phyloP scores from a whole-genome alignment of 768 basidiomycete genomes.

The Leucosporidium yakuticum region DNA sequence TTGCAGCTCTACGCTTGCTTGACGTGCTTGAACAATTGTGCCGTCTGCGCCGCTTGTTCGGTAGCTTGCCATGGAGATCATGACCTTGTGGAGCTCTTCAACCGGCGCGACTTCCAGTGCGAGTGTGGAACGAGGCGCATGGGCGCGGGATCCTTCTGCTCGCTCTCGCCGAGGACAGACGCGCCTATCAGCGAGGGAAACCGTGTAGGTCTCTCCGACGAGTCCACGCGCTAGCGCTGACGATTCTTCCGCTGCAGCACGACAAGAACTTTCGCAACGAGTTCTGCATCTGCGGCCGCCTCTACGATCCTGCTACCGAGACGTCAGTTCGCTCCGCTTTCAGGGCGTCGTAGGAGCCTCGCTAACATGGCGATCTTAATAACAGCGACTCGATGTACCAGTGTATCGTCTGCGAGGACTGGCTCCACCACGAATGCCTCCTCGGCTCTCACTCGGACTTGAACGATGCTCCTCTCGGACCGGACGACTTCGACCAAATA shows the following conservation, averaged over 20 bases:
- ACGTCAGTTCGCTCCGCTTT: slow-evolving; percentile 8
- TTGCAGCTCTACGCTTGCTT: slow-evolving; percentile 26
- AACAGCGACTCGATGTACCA: slow-evolving; percentile 13
- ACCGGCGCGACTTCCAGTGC: slow-evolving; percentile 36
- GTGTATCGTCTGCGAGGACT: slow-evolving; percentile 35
- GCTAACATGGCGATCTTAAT: not conserved
- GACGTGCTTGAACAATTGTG: slow-evolving; percentile 27
- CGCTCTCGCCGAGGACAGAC: slow-evolving; percentile 20
- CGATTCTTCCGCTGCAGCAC: slow-evolving; percentile 5
- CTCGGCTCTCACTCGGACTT: slow-evolving; percentile 26
- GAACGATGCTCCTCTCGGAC: slow-evolving; percentile 1
- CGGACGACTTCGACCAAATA: slow-evolving; percentile 33
- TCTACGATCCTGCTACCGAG: slow-evolving; percentile 38
- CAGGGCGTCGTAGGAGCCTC: not conserved
- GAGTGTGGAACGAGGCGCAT: slow-evolving; percentile 37
- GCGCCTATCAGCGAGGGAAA: slow-evolving; percentile 23
- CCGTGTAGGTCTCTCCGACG: not conserved
- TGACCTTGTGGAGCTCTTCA: slow-evolving; percentile 40
- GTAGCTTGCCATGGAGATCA: slow-evolving; percentile 36
- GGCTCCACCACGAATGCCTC: slow-evolving; percentile 34
- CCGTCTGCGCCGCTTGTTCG: slow-evolving; percentile 34
- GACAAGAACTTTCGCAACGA: slow-evolving; percentile 34
- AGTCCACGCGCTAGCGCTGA: not conserved
- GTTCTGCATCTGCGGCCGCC: slow-evolving; percentile 36
- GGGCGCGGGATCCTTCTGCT: slow-evolving; percentile 25